phyloP scores from a whole-genome alignment of 2,329 filamentous ascomycete species.

The Monosporascus sp. region DNA sequence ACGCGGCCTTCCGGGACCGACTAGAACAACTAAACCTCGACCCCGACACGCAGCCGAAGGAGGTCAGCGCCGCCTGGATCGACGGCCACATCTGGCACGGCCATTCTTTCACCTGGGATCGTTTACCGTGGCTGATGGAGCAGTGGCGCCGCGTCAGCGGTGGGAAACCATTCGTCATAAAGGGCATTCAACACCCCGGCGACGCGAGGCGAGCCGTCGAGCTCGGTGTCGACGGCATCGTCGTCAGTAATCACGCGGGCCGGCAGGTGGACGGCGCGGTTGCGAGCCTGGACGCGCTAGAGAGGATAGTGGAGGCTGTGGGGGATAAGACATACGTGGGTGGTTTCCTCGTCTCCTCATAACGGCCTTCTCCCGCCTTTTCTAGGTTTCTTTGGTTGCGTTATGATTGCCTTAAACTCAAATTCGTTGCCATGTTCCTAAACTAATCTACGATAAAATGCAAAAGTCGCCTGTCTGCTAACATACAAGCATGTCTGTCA shows the following conservation, averaged over 20 bases:
- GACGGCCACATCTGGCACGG: slow-evolving; percentile 59
- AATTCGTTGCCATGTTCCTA: no score
- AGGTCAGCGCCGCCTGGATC: slow-evolving; percentile 57
- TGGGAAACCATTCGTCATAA: slow-evolving; percentile 54
- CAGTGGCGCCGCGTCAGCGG: slow-evolving; percentile 54
- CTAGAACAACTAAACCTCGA: slow-evolving; percentile 49
- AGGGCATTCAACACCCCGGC: slow-evolving; percentile 56
- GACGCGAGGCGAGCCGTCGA: slow-evolving; percentile 55
- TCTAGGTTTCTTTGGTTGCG: no score
- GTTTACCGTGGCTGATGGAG: slow-evolving; percentile 54
- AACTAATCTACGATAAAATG: no score
- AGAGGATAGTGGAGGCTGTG: slow-evolving; percentile 47
- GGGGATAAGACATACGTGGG: slow-evolving; percentile 25
- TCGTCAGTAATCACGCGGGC: slow-evolving; percentile 55
- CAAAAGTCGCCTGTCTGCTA: no score
- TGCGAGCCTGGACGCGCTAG: slow-evolving; percentile 53
- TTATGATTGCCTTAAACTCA: no score
- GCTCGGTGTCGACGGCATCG: slow-evolving; percentile 54
- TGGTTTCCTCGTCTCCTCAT: not conserved
- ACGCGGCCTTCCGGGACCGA: slow-evolving; percentile 53
- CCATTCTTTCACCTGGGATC: slow-evolving; percentile 57
- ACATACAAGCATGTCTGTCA: slow-evolving; percentile 24
- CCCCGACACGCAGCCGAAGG: slow-evolving; percentile 42
- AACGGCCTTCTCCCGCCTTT: no score
- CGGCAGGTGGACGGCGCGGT: slow-evolving; percentile 57